Evolutionary conservation across 2,329 filamentous ascomycete genomes (phyloP).

Genomic region (Arachnopeziza araneosa): DNA sequence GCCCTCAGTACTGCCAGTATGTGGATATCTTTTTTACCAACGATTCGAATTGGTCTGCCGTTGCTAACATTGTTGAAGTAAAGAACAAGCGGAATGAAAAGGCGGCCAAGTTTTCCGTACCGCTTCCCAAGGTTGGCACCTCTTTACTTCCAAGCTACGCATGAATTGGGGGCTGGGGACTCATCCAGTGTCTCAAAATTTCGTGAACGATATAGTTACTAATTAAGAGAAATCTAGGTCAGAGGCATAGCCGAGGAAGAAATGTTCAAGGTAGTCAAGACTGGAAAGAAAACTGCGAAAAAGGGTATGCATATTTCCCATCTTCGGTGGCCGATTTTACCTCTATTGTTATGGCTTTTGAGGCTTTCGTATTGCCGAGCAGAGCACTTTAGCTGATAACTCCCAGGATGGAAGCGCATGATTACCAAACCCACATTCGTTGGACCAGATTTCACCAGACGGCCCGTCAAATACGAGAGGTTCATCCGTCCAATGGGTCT

Average conservation of each 20-base stretch:
- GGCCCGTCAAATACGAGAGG: constrained; percentile 68
- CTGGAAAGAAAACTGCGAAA: constrained; percentile 89
- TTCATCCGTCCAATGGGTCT: constrained; percentile 75
- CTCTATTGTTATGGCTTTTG: too few relatives aligned
- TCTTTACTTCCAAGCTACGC: too few relatives aligned
- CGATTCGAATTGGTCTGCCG: neutral
- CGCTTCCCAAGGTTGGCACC: constrained; percentile 72
- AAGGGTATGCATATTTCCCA: constrained; percentile 20
- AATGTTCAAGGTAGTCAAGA: constrained; percentile 96
- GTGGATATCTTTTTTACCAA: neutral
- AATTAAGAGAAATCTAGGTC: too few relatives aligned
- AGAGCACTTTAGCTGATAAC: neutral
- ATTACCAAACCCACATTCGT: constrained; percentile 79
- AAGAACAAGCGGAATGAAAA: constrained; percentile 95
- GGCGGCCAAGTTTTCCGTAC: constrained; percentile 87
- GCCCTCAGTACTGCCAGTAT: constrained; percentile 66
- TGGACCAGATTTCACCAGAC: constrained; percentile 63
- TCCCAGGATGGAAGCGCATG: constrained; percentile 56
- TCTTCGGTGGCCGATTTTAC: neutral
- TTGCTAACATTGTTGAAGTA: constrained; percentile 35
- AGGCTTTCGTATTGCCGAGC: too few relatives aligned
- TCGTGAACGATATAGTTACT: too few relatives aligned
- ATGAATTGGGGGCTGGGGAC: too few relatives aligned
- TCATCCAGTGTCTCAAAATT: too few relatives aligned
- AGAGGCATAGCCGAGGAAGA: constrained; percentile 91